Percentiles rank a stretch among this genome's conserved stretches.
phyloP scores from a whole-genome alignment of 306 rosid species.

The Oemleria cerasiformis region DNA sequence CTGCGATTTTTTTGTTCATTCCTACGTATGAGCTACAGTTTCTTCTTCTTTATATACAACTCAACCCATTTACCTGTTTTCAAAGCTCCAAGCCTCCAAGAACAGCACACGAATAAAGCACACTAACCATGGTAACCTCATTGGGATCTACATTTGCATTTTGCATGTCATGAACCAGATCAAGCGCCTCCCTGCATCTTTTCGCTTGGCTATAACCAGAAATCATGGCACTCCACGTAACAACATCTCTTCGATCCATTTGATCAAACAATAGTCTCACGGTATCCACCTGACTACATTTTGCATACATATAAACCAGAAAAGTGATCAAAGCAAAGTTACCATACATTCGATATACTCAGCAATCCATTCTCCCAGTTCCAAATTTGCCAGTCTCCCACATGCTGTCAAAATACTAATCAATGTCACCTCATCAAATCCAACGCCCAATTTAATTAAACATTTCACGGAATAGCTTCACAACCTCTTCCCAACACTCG shows the following conservation, averaged over 20 bases:
- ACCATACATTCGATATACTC: conserved; percentile 31
- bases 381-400: conserved; percentile 51
- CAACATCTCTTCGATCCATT: conserved; percentile 52
- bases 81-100: conserved; percentile 62
- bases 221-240: conserved; percentile 71
- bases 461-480: conserved; percentile 41
- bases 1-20: too few species aligned
- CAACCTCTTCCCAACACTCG: conserved; percentile 48
- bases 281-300: conserved; percentile 51
- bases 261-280: conserved; percentile 45
- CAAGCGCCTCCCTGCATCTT: conserved; percentile 53
- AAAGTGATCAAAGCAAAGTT: conserved; percentile 47
- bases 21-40: too few species aligned
- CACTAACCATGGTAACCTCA: conserved; percentile 70
- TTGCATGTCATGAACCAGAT: conserved; percentile 55
- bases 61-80: conserved; percentile 70
- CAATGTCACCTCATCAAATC: conserved; percentile 53
- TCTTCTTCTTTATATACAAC: conserved; percentile 48
- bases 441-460: conserved; percentile 24
- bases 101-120: conserved; percentile 50
- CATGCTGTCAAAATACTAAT: conserved; percentile 48
- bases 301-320: conserved; percentile 56
- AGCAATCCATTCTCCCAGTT: conserved; percentile 52
- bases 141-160: conserved; percentile 47
- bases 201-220: conserved; percentile 59